Evolutionary conservation across 129 eudicot genomes (phyloP), one percentile per base, ranked within the genome.

Genomic region (Pulicaria dysenterica): DNA sequence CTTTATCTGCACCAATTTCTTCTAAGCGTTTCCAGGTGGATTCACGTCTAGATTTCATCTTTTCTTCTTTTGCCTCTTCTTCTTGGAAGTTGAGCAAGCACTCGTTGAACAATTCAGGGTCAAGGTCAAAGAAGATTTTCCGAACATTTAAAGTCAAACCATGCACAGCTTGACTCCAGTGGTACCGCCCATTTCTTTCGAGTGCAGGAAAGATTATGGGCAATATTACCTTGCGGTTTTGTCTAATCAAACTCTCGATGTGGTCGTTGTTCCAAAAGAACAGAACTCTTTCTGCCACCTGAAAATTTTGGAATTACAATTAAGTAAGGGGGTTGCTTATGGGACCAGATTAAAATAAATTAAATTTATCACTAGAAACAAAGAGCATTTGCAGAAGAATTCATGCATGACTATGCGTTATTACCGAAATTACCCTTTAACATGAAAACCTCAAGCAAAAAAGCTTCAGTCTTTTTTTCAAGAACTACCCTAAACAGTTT

Each of bases 201-300:
- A 92, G 70, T 9, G 95, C 91, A 9, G 98, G 98, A 83, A 92
- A 87, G 83, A 92, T 87, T 13, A 89, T 85, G 36, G 98, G 98
- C 19, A 92, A 79, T 53, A 92, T 87, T 44, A 87, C 79, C 73
- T 85, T 85, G 48, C 98, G 98, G 61, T 92, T 92, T 82, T 87
- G 96, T 70, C 83, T 82, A 36, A 92, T 92, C 34, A 92, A 81
- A 77, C 47, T 89, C 79, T 92, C 95, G 5, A 92, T 80, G 84
- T 92, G 98, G 70, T 89, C 98, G 53, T 87, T 92, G 90, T 84
- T 92, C 98, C 98, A 92, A 58, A 92, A 72, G 78, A 89, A 89
- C 15, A 92, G 79, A 72, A 92, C 77, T 73, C 96, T 81, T 74
- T 92, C 96, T 3, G 98, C 98, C 74, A 92, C 98, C 98, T 92